Percentiles rank a stretch among this genome's conserved stretches.
These are phyloP conservation scores for Sporobolomyces phaffii DNA, from an alignment of 768 basidiomycete species.

Conservation along the genomic window DNA sequence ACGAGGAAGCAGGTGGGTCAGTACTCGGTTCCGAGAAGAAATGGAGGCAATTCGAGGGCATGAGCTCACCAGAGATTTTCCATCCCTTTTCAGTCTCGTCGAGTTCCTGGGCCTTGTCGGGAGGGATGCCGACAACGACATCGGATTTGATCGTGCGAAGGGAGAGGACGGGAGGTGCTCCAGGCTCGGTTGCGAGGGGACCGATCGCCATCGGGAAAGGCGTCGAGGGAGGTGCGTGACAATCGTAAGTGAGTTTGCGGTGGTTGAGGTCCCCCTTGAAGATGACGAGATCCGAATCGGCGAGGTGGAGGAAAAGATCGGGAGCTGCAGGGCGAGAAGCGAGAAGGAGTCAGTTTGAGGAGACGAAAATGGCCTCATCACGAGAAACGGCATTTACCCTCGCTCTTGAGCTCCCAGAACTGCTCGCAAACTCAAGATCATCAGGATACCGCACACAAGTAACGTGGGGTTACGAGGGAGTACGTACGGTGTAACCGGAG, in stretches of 20 bases:
- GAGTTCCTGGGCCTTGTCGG: conserved; percentile 62
- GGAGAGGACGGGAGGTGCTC: conserved; percentile 76
- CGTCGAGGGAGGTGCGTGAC: conserved; percentile 75
- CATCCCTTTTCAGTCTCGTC: conserved; percentile 83
- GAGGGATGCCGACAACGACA: conserved; percentile 69
- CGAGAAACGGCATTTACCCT: conserved; percentile 50
- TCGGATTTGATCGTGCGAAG: conserved; percentile 86
- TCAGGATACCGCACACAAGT: no score
- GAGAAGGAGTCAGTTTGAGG: background rate
- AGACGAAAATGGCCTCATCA: background rate
- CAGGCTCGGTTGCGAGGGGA: conserved; percentile 78
- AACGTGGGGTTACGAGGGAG: no score
- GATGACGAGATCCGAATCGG: conserved; percentile 76
- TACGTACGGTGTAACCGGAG: conserved; percentile 8
- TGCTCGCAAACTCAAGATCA: conserved; percentile 47
- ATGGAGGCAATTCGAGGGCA: background rate
- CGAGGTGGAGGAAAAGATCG: conserved; percentile 74
- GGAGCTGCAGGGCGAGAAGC: conserved; percentile 3
- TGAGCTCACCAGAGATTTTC: conserved; percentile 61
- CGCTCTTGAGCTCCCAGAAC: conserved; percentile 58
- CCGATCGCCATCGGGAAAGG: conserved; percentile 88
- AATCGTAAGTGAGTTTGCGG: conserved; percentile 62
- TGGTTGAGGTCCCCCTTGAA: conserved; percentile 81
- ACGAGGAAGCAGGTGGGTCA: background rate
- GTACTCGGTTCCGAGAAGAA: background rate